Conservation (phyloP, 2,329 filamentous ascomycete genomes). For the Orbilia blumenaviensis region DNA sequence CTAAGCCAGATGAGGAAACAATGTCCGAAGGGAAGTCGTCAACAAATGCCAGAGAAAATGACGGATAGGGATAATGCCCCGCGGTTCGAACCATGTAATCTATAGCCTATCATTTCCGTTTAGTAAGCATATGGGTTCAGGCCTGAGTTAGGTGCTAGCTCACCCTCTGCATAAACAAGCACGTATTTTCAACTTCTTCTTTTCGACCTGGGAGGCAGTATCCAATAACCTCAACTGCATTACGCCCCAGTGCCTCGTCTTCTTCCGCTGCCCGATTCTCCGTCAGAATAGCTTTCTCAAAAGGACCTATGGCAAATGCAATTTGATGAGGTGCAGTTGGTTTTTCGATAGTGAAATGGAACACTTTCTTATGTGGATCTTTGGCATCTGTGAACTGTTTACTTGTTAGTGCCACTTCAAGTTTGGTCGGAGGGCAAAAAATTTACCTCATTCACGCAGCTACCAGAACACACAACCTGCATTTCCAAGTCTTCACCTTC, state of each 20-base stretch:
- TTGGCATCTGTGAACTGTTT: constrained; percentile 72
- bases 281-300: constrained; percentile 89
- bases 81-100: constrained; percentile 90
- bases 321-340: constrained; percentile 86
- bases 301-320: constrained; percentile 92
- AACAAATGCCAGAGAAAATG: constrained; percentile 92
- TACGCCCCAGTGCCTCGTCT: constrained; percentile 87
- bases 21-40: constrained; percentile 84
- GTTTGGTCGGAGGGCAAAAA: neutral
- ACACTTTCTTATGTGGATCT: constrained; percentile 84
- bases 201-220: constrained; percentile 87
- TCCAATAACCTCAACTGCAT: constrained; percentile 85
- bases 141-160: neutral
- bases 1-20: constrained; percentile 79
- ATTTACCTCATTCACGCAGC: constrained; percentile 78
- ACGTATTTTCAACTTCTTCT: constrained; percentile 86
- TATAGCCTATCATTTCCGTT: constrained; percentile 68
- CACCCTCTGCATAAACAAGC: constrained; percentile 76
- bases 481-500: constrained; percentile 90
- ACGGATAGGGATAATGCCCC: constrained; percentile 87
- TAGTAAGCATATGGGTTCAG: constrained; percentile 1
- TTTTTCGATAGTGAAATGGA: constrained; percentile 80
- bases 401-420: constrained; percentile 6
- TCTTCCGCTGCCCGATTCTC: constrained; percentile 90
- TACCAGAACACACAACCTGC: constrained; percentile 88